Conservation (phyloP, 352 stramenopile species). For the Phytophthora nicotianae region DNA sequence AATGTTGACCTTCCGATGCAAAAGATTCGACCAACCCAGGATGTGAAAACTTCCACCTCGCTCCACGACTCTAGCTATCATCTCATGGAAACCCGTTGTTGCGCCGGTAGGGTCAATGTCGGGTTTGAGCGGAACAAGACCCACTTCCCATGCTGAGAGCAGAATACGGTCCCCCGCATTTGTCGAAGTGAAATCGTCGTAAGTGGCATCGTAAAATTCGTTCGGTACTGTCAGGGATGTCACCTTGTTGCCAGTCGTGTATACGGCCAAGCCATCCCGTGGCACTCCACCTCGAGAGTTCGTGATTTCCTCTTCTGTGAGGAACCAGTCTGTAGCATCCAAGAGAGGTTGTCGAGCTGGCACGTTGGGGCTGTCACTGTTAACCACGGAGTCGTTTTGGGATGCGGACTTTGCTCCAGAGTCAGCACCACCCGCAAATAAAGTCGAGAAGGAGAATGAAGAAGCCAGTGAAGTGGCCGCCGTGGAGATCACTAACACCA, state of each 20-base stretch:
- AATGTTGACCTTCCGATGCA: slow-evolving; percentile 46
- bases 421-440: slow-evolving; percentile 5
- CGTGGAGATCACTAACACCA: slow-evolving; percentile 2
- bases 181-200: slow-evolving; percentile 38
- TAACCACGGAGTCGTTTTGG: neutral
- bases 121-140: slow-evolving; percentile 49
- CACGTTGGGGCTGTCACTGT: slow-evolving; percentile 28
- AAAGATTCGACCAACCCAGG: slow-evolving; percentile 53
- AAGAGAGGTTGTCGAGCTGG: slow-evolving; percentile 45
- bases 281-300: slow-evolving; percentile 43
- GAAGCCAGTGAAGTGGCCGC: neutral
- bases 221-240: slow-evolving; percentile 37
- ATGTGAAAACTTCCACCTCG: slow-evolving; percentile 44
- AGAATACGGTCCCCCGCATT: slow-evolving; percentile 33
- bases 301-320: slow-evolving; percentile 53
- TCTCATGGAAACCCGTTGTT: slow-evolving; percentile 36
- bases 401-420: neutral
- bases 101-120: slow-evolving; percentile 20
- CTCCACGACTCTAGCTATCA: slow-evolving; percentile 37
- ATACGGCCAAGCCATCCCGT: slow-evolving; percentile 38
- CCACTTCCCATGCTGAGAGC: slow-evolving; percentile 49
- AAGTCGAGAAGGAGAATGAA: slow-evolving; percentile 20
- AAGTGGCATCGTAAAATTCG: slow-evolving; percentile 47
- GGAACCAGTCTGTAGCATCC: slow-evolving; percentile 53
- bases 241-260: slow-evolving; percentile 45